A percentile compares a stretch with the other conserved stretches of the same genome.
Evolutionary conservation across 1,284 basidiomycete genomes (phyloP).

Genomic region (Ceratobasidium sp.): DNA sequence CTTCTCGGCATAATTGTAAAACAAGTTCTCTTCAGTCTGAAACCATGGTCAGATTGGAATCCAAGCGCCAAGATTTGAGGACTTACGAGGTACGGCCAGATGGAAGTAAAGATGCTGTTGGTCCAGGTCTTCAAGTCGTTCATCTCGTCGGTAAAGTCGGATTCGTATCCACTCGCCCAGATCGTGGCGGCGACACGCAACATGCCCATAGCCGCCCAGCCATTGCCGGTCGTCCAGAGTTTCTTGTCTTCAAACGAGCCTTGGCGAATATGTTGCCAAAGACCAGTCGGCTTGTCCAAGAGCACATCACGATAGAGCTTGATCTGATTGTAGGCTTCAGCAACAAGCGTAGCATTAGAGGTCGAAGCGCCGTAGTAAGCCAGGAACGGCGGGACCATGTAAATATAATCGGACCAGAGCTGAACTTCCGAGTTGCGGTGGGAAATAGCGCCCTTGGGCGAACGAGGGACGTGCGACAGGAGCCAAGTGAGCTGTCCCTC

Average conservation of each 20-base stretch:
- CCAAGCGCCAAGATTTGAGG: neutral
- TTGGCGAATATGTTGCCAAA: constrained; percentile 41
- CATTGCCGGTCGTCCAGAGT: constrained; percentile 45
- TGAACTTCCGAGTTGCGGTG: constrained; percentile 46
- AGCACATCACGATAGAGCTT: constrained; percentile 54
- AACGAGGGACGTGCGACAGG: constrained; percentile 52
- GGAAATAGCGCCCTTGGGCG: constrained; percentile 52
- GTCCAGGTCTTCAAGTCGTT: constrained; percentile 70
- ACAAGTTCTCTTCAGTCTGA: constrained; percentile 50
- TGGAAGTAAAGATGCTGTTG: constrained; percentile 72
- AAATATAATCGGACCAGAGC: constrained; percentile 44
- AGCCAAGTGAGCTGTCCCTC: constrained; percentile 53
- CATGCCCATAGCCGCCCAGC: constrained; percentile 48
- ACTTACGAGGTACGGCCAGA: constrained; percentile 63
- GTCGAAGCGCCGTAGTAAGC: constrained; percentile 56
- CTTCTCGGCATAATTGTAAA: constrained; percentile 76
- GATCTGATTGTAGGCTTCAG: constrained; percentile 55
- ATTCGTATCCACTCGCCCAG: neutral
- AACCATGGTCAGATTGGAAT: neutral
- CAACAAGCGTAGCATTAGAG: constrained; percentile 54
- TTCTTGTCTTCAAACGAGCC: constrained; percentile 40
- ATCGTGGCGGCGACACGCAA: constrained; percentile 41
- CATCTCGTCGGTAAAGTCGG: constrained; percentile 59
- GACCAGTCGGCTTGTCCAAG: constrained; percentile 38
- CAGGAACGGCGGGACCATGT: constrained; percentile 58